phyloP scores from a whole-genome alignment of 371 early-diverging fungal genomes.

The Mucor irregularis region DNA sequence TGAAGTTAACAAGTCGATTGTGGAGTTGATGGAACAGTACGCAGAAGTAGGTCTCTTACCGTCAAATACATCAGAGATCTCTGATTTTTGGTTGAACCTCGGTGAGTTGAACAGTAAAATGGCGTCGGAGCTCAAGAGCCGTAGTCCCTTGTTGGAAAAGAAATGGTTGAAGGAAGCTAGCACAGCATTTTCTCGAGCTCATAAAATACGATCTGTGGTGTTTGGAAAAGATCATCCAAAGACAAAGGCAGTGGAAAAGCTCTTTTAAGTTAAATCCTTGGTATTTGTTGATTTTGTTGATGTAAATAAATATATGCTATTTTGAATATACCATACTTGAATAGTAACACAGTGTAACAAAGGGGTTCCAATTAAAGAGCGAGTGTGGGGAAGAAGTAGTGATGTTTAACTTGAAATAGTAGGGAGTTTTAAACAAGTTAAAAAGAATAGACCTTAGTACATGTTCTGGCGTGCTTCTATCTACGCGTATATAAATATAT shows the following conservation, averaged over 20 bases:
- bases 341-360: too few species aligned
- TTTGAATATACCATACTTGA: too few species aligned
- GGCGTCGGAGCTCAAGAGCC: conserved; percentile 41
- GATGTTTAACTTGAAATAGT: too few species aligned
- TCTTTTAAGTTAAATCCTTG: too few species aligned
- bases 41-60: conserved; percentile 46
- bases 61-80: conserved; percentile 57
- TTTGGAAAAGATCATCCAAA: conserved; percentile 58
- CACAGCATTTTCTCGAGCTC: conserved; percentile 47
- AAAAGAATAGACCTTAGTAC: too few species aligned
- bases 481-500: too few species aligned
- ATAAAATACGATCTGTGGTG: conserved; percentile 41
- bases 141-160: conserved; percentile 26
- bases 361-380: too few species aligned
- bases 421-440: too few species aligned
- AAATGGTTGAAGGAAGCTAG: conserved; percentile 52
- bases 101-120: conserved; percentile 57
- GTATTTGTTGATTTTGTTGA: too few species aligned
- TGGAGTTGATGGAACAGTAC: conserved; percentile 41
- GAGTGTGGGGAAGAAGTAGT: too few species aligned
- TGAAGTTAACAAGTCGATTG: conserved; percentile 51
- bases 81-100: conserved; percentile 62
- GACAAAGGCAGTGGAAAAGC: conserved; percentile 21
- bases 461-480: too few species aligned
- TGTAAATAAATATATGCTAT: too few species aligned